Evolutionary conservation across 1,139 yeast species (phyloP).

Genomic region (Nakaseomyces bracarensis): DNA sequence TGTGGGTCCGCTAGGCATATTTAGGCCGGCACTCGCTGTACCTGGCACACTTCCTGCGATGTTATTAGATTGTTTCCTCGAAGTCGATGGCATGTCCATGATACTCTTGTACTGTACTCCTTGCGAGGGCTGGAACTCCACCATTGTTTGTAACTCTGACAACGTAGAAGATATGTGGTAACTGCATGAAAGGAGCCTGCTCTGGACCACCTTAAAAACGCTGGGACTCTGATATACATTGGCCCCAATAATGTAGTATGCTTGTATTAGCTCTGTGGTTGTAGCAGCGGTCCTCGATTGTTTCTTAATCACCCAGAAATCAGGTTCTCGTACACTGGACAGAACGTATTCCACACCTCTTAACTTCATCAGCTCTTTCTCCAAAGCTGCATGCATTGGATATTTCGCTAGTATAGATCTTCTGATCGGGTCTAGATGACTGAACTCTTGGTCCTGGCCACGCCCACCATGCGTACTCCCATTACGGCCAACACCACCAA

Average conservation of each 20-base stretch:
- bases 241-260: constrained; percentile 84
- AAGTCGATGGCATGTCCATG: constrained; percentile 7
- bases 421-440: constrained; percentile 22
- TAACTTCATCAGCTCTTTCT: constrained; percentile 60
- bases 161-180: constrained; percentile 25
- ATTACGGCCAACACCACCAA: constrained; percentile 7
- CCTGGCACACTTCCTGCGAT: constrained; percentile 11
- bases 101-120: constrained; percentile 27
- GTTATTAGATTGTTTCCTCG: constrained; percentile 2
- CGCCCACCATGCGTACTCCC: background rate
- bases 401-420: constrained; percentile 22
- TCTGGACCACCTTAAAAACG: constrained; percentile 46
- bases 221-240: constrained; percentile 87
- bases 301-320: constrained; percentile 82
- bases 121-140: constrained; percentile 31
- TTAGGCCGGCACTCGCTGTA: constrained; percentile 13
- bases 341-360: constrained; percentile 79
- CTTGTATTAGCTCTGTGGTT: constrained; percentile 49
- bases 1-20: constrained; percentile 13
- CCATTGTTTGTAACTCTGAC: constrained; percentile 20
- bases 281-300: constrained; percentile 46
- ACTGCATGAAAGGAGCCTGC: constrained; percentile 39
- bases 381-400: constrained; percentile 33
- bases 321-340: constrained; percentile 73
- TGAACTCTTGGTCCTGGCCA: constrained; percentile 13